These are phyloP conservation scores for Boletus sp. DNA, from an alignment of 768 basidiomycete species.

Conservation along the genomic window DNA sequence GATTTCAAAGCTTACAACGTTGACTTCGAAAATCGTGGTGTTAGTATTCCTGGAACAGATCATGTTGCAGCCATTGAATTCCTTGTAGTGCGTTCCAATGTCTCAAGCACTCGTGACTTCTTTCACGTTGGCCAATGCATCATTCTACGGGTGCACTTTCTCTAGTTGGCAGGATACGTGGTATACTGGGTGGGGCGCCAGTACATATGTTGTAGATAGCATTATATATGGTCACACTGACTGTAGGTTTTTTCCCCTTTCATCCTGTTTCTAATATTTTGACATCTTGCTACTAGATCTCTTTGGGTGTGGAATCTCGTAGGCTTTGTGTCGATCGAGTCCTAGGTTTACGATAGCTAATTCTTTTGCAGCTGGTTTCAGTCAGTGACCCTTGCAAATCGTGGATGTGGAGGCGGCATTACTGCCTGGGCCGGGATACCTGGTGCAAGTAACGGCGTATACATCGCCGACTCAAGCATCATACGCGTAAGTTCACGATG, in stretches of 20 bases:
- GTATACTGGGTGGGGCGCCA: slow-evolving; percentile 59
- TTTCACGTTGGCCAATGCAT: slow-evolving; percentile 62
- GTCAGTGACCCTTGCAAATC: slow-evolving; percentile 52
- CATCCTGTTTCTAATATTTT: not conserved
- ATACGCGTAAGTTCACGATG: not conserved
- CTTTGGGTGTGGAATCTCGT: not conserved
- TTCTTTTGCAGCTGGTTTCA: slow-evolving; percentile 53
- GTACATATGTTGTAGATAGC: slow-evolving; percentile 60
- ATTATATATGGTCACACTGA: slow-evolving; percentile 68
- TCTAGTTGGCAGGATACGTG: slow-evolving; percentile 37
- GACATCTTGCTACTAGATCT: not conserved
- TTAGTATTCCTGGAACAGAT: slow-evolving; percentile 19
- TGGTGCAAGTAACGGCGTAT: slow-evolving; percentile 38
- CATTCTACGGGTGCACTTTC: slow-evolving; percentile 63
- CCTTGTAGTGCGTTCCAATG: slow-evolving; percentile 36
- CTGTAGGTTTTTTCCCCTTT: slow-evolving; percentile 40
- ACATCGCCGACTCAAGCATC: not conserved
- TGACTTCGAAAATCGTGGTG: slow-evolving; percentile 66
- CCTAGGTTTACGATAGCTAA: not conserved
- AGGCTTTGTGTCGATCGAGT: not conserved
- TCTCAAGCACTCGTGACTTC: slow-evolving; percentile 62
- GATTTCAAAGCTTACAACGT: slow-evolving; percentile 69
- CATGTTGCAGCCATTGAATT: not conserved
- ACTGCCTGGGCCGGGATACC: slow-evolving; percentile 61
- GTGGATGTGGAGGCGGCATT: slow-evolving; percentile 61